phyloP scores from a whole-genome alignment of 2,329 filamentous ascomycete species.

The Xylaria sp. region DNA sequence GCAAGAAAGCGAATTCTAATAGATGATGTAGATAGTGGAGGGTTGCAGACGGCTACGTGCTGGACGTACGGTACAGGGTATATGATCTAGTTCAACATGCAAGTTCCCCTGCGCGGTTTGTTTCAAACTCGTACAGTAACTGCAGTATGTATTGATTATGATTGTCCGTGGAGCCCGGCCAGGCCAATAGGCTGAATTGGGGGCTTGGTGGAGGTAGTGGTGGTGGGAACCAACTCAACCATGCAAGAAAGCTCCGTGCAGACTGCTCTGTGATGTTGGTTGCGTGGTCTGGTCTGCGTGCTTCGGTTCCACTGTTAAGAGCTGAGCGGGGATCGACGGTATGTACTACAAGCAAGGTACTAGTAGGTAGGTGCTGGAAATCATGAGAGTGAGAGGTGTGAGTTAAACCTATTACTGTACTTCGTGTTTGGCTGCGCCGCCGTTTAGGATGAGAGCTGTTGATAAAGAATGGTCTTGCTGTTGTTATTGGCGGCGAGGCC shows the following conservation, averaged over 20 bases:
- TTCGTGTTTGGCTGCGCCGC: no score
- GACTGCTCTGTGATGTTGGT: neutral
- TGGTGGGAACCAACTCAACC: neutral
- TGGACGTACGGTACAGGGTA: neutral
- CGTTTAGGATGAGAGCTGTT: neutral
- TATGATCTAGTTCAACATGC: neutral
- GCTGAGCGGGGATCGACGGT: neutral
- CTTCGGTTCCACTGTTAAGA: constrained; percentile 3
- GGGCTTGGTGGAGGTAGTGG: neutral
- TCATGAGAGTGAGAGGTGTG: no score
- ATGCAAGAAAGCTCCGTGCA: no score
- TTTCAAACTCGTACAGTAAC: neutral
- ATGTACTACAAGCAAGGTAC: no score
- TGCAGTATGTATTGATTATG: constrained; percentile 6
- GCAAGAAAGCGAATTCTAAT: no score
- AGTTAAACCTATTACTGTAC: no score
- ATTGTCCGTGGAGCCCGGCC: neutral
- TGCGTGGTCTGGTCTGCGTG: neutral
- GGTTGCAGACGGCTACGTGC: neutral
- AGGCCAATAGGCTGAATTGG: constrained; percentile 10
- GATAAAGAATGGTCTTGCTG: neutral
- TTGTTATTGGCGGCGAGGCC: neutral
- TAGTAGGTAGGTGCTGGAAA: no score
- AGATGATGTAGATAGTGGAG: neutral
- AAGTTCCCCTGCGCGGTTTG: constrained; percentile 7